Evolutionary conservation across 192 early-diverging fungal genomes (phyloP).

Genomic region (Coemansia sp.): DNA sequence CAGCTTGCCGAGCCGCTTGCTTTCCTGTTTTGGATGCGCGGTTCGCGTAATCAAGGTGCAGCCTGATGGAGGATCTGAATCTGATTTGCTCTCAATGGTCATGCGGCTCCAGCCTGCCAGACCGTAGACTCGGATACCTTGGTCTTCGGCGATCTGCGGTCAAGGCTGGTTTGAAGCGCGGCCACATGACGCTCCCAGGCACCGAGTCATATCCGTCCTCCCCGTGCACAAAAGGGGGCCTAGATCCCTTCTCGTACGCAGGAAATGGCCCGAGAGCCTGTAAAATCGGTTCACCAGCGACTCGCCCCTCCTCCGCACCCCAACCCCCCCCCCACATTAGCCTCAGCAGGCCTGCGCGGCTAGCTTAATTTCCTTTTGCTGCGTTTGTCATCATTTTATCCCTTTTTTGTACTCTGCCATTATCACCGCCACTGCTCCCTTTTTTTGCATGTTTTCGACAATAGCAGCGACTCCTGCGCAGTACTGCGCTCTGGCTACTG

Average conservation of each 20-base stretch:
- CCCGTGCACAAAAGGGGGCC: background rate
- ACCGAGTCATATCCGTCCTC: background rate
- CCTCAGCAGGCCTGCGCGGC: background rate
- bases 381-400: background rate
- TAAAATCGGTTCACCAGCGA: background rate
- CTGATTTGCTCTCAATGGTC: background rate
- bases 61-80: background rate
- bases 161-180: background rate
- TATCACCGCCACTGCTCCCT: background rate
- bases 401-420: background rate
- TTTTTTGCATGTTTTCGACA: constrained; percentile 37
- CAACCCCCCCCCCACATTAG: background rate
- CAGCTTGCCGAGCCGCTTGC: background rate
- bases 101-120: background rate
- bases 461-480: constrained; percentile 4
- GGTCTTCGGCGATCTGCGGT: background rate
- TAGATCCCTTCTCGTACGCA: background rate
- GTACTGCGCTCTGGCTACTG: background rate
- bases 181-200: background rate
- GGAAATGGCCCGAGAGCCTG: background rate
- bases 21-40: background rate
- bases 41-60: background rate
- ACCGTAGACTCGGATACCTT: background rate
- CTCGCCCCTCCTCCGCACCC: background rate
- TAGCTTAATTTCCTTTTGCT: background rate